Conservation (phyloP, 306 rosid genomes). For the Malus asiatica region DNA sequence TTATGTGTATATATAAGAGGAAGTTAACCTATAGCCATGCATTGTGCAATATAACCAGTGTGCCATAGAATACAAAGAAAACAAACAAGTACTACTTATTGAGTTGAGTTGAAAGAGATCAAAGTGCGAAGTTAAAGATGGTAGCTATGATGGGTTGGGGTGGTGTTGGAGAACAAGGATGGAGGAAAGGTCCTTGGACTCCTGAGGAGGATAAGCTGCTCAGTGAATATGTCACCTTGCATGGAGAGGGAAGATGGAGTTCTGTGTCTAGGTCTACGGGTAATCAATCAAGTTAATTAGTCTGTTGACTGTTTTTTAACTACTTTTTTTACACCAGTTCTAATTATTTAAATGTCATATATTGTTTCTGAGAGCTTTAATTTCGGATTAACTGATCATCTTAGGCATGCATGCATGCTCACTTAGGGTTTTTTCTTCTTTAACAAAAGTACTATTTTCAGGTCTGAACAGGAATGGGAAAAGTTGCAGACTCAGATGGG, state of each 20-base stretch:
- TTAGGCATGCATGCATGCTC: not conserved
- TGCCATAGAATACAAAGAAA: not conserved
- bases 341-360: too few relatives aligned
- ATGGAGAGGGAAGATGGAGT: constrained; percentile 68
- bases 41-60: not conserved
- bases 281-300: not conserved
- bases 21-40: not conserved
- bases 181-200: constrained; percentile 82
- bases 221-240: constrained; percentile 32
- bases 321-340: too few relatives aligned
- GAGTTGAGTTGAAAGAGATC: not conserved
- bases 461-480: constrained; percentile 68
- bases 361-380: too few relatives aligned
- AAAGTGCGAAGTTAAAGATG: constrained; percentile 4
- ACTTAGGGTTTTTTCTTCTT: not conserved
- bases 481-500: constrained; percentile 83
- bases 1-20: not conserved
- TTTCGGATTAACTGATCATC: not conserved
- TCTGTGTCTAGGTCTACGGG: constrained; percentile 47
- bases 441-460: not conserved
- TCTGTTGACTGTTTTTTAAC: not conserved
- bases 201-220: constrained; percentile 64
- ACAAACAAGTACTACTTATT: not conserved
- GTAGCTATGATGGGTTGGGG: constrained; percentile 20
- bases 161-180: constrained; percentile 19